A percentile compares a stretch with the other conserved stretches of the same genome.
phyloP scores from a whole-genome alignment of 192 early-diverging fungal genomes.

The Diversispora epigaea region DNA sequence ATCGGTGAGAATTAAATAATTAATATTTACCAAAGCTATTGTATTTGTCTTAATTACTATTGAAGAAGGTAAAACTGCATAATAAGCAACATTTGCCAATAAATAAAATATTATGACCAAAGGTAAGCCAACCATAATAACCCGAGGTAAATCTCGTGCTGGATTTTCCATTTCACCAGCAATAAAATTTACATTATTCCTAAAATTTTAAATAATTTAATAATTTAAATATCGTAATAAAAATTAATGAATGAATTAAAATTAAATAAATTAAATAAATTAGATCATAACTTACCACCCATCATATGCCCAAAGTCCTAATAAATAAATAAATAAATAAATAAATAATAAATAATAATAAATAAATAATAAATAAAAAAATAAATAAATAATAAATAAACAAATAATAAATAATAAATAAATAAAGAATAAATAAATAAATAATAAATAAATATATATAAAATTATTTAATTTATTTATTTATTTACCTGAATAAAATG shows the following conservation, averaged over 20 bases:
- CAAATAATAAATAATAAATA: too few relatives aligned
- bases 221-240: too few relatives aligned
- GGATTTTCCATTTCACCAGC: constrained; percentile 85
- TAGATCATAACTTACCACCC: constrained; percentile 50
- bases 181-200: constrained; percentile 79
- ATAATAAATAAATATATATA: too few relatives aligned
- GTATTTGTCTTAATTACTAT: constrained; percentile 67
- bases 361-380: not conserved
- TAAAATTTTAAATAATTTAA: constrained; percentile 35
- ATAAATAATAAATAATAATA: not conserved
- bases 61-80: constrained; percentile 69
- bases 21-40: constrained; percentile 49
- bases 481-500: constrained; percentile 60
- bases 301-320: constrained; percentile 63
- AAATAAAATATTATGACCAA: constrained; percentile 74
- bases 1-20: not conserved
- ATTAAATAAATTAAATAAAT: constrained; percentile 7
- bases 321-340: constrained; percentile 15
- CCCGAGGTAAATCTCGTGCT: constrained; percentile 73
- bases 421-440: not conserved
- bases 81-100: constrained; percentile 80
- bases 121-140: constrained; percentile 73
- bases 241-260: not conserved
- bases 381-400: too few relatives aligned
- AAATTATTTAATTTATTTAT: too few relatives aligned